A percentile compares a stretch with the other conserved stretches of the same genome.
Evolutionary conservation across 2,329 filamentous ascomycete species (phyloP).

Genomic region (Fusarium tjaetaba): DNA sequence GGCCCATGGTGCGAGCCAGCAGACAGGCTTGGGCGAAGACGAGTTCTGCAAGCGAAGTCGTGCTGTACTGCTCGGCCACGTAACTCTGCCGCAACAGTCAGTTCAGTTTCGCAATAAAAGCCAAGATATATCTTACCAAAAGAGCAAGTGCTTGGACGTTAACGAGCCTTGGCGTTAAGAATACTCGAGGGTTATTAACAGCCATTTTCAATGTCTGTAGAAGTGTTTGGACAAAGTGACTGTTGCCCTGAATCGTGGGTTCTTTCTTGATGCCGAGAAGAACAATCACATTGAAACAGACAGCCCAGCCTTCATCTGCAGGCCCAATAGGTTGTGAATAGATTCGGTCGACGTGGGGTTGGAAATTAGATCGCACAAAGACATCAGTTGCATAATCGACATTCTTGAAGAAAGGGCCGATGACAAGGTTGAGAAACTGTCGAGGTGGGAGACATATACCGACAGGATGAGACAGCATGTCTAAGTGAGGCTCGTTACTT

Average conservation of each 20-base stretch:
- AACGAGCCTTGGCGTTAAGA: slow-evolving; percentile 39
- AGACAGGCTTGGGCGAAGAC: slow-evolving; percentile 43
- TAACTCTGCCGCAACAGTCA: slow-evolving; percentile 31
- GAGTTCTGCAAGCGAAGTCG: slow-evolving; percentile 36
- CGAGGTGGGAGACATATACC: slow-evolving; percentile 37
- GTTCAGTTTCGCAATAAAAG: background rate
- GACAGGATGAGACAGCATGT: slow-evolving; percentile 29
- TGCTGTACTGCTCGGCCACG: slow-evolving; percentile 42
- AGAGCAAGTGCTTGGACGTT: slow-evolving; percentile 43
- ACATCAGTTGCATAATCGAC: slow-evolving; percentile 41
- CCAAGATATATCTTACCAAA: slow-evolving; percentile 16
- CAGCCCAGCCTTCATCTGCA: slow-evolving; percentile 40
- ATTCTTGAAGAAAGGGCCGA: slow-evolving; percentile 40
- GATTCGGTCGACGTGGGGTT: slow-evolving; percentile 38
- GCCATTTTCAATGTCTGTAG: slow-evolving; percentile 41
- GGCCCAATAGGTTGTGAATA: slow-evolving; percentile 35
- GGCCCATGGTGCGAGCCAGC: slow-evolving; percentile 42
- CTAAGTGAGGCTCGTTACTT: slow-evolving; percentile 33
- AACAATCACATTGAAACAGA: slow-evolving; percentile 42
- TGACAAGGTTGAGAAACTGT: slow-evolving; percentile 41
- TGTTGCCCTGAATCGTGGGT: slow-evolving; percentile 33
- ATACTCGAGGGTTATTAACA: slow-evolving; percentile 41
- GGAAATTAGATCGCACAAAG: slow-evolving; percentile 36
- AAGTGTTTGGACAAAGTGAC: slow-evolving; percentile 40
- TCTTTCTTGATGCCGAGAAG: slow-evolving; percentile 41